A percentile compares a stretch with the other conserved stretches of the same genome.
Evolutionary conservation across 2,329 filamentous ascomycete species (phyloP).

Genomic region (Neopestalotiopsis sp.): DNA sequence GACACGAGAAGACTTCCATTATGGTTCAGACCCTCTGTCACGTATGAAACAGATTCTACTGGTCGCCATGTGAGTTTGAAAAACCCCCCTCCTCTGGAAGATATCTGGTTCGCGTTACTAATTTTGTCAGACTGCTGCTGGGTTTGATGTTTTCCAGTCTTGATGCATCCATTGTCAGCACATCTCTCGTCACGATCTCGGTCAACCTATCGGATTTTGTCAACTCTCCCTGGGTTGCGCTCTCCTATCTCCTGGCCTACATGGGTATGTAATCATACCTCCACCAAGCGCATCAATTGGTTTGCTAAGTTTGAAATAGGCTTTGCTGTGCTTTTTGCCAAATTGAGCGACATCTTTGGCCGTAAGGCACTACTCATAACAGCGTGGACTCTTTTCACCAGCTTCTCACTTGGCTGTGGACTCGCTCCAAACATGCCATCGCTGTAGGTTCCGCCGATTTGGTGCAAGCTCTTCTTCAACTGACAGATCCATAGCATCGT

Average conservation of each 20-base stretch:
- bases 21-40: slow-evolving; percentile 16
- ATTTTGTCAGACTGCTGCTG: slow-evolving; percentile 48
- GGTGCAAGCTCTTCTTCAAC: too few species aligned
- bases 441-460: slow-evolving; percentile 43
- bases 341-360: slow-evolving; percentile 65
- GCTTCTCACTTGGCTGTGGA: slow-evolving; percentile 60
- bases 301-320: slow-evolving; percentile 36
- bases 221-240: slow-evolving; percentile 59
- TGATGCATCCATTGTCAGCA: slow-evolving; percentile 63
- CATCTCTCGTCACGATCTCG: slow-evolving; percentile 61
- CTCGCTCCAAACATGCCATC: slow-evolving; percentile 54
- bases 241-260: slow-evolving; percentile 62
- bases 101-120: slow-evolving; percentile 30
- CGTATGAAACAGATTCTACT: slow-evolving; percentile 37
- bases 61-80: slow-evolving; percentile 39
- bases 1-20: not conserved
- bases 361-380: slow-evolving; percentile 52
- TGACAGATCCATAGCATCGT: slow-evolving; percentile 49
- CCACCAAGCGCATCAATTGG: too few species aligned
- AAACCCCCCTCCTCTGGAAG: not conserved
- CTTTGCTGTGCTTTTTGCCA: slow-evolving; percentile 63
- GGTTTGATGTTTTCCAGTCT: slow-evolving; percentile 62
- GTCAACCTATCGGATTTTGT: slow-evolving; percentile 55
- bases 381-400: slow-evolving; percentile 60
- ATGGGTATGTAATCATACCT: slow-evolving; percentile 45